phyloP scores from a whole-genome alignment of 2,329 filamentous ascomycete species.

The Fusarium irregulare region DNA sequence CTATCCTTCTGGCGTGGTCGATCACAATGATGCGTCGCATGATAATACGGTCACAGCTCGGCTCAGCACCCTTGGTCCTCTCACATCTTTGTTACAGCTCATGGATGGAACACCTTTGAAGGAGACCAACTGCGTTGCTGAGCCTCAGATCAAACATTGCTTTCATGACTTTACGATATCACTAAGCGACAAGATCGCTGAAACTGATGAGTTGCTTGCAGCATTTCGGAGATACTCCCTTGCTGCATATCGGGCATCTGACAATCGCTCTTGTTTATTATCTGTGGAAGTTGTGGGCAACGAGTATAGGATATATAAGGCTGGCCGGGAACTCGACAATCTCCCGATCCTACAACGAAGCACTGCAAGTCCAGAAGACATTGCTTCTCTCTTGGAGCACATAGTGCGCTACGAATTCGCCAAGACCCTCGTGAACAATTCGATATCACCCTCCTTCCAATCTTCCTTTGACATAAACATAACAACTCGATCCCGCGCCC shows the following conservation, averaged over 20 bases:
- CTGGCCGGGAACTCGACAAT: background rate
- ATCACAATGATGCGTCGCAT: background rate
- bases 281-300: accelerated
- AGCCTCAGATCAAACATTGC: background rate
- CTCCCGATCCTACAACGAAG: background rate
- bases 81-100: background rate
- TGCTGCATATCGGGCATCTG: background rate
- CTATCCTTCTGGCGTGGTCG: background rate
- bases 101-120: background rate
- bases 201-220: accelerated
- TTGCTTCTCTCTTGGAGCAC: background rate
- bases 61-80: background rate
- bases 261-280: background rate
- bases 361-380: background rate
- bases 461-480: background rate
- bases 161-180: background rate
- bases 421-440: background rate
- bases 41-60: background rate
- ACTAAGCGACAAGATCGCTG: background rate
- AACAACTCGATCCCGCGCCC: background rate
- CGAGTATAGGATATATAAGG: background rate
- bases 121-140: background rate
- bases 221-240: background rate
- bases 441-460: background rate
- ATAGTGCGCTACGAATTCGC: conserved; percentile 10